A percentile compares a stretch with the other conserved stretches of the same genome.
Evolutionary conservation across 768 basidiomycete genomes (phyloP).

Genomic region (Leucogyrophana mollusca): DNA sequence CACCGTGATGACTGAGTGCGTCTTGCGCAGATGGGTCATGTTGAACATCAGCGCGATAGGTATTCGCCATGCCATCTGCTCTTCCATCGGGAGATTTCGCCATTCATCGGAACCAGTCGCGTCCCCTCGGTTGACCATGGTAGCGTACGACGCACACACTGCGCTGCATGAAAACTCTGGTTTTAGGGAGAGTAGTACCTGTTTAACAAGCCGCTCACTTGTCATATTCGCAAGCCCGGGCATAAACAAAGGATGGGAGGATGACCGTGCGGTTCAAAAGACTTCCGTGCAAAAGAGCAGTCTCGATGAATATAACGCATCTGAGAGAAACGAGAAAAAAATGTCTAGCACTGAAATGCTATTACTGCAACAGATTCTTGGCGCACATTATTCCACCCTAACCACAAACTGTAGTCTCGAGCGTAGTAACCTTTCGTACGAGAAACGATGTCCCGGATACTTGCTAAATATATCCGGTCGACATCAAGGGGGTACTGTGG

Average conservation of each 20-base stretch:
- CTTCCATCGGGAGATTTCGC: conserved; percentile 34
- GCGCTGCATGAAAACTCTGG: conserved; percentile 16
- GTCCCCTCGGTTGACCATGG: conserved; percentile 47
- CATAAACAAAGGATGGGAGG: conserved; percentile 46
- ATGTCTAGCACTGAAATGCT: no score
- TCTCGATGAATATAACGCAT: conserved; percentile 51
- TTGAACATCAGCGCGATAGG: conserved; percentile 42
- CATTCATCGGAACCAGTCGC: conserved; percentile 39
- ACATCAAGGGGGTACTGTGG: not conserved
- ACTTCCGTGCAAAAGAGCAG: conserved; percentile 41
- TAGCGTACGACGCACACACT: conserved; percentile 39
- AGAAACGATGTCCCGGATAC: conserved; percentile 32
- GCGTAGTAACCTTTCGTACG: conserved; percentile 44
- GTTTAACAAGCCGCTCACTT: conserved; percentile 12
- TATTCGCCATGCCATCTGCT: conserved; percentile 35
- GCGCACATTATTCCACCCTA: conserved; percentile 51
- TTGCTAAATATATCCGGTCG: conserved; percentile 23
- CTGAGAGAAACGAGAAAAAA: conserved; percentile 17
- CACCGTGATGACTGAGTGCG: conserved; percentile 38
- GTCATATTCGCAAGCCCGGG: conserved; percentile 42
- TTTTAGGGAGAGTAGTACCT: not conserved
- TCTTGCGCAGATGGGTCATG: conserved; percentile 35
- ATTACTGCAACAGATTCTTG: no score
- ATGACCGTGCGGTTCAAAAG: conserved; percentile 43
- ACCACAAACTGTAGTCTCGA: conserved; percentile 45